Conservation (phyloP, 306 rosid species). For the Vicia faba region DNA sequence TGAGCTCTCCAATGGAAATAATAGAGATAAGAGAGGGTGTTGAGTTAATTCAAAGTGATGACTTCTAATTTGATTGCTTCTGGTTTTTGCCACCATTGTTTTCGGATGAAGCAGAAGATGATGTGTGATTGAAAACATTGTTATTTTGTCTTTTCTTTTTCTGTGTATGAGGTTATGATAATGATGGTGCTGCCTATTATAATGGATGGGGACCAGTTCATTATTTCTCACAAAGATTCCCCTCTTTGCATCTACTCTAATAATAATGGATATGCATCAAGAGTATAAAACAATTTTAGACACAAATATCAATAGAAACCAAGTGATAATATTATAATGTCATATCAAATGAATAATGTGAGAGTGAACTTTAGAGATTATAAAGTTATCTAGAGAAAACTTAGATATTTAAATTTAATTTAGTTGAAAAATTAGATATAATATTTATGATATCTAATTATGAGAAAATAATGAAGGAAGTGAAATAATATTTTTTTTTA, state of each 20-base stretch:
- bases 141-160: constrained; percentile 7
- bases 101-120: constrained; percentile 48
- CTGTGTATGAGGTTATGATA: constrained; percentile 41
- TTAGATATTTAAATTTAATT: too few relatives aligned
- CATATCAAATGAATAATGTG: too few relatives aligned
- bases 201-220: constrained; percentile 43
- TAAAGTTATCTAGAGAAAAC: too few relatives aligned
- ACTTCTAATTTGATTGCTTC: constrained; percentile 44
- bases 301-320: too few relatives aligned
- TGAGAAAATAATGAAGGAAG: too few relatives aligned
- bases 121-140: constrained; percentile 41
- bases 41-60: constrained; percentile 46
- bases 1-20: constrained; percentile 55
- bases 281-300: too few relatives aligned
- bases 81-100: constrained; percentile 37
- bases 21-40: constrained; percentile 56
- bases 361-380: too few relatives aligned
- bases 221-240: constrained; percentile 53
- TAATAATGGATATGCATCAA: constrained; percentile 2
- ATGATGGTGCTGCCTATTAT: constrained; percentile 40
- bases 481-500: too few relatives aligned
- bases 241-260: constrained; percentile 30
- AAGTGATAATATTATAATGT: too few relatives aligned
- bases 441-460: too few relatives aligned
- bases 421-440: too few relatives aligned